phyloP scores from a whole-genome alignment of 2,329 filamentous ascomycete species.

The Trichoderma gracile region DNA sequence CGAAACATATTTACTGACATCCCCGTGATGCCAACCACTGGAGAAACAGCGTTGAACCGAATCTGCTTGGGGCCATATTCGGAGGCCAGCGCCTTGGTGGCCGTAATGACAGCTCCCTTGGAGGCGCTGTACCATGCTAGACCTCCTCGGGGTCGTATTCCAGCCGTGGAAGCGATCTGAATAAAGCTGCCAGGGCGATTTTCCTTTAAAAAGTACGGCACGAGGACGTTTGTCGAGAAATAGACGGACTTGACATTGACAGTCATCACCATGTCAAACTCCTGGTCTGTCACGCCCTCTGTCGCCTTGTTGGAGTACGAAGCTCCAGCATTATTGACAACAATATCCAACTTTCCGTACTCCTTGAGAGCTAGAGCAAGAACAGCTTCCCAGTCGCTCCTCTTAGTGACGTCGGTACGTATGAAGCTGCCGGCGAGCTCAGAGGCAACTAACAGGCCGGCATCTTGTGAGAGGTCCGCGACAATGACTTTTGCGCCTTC shows the following conservation, averaged over 20 bases:
- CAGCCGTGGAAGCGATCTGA: slow-evolving; percentile 66
- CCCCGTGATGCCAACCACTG: slow-evolving; percentile 66
- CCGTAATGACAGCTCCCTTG: slow-evolving; percentile 65
- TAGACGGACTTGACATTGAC: slow-evolving; percentile 71
- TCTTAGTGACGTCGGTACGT: slow-evolving; percentile 52
- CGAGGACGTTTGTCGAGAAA: slow-evolving; percentile 57
- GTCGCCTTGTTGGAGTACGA: slow-evolving; percentile 64
- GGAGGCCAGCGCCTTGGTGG: slow-evolving; percentile 61
- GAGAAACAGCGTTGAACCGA: slow-evolving; percentile 71
- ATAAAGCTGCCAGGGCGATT: slow-evolving; percentile 62
- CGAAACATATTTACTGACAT: slow-evolving; percentile 43
- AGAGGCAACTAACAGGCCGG: slow-evolving; percentile 50
- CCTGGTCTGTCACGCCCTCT: slow-evolving; percentile 61
- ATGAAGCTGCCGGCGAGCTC: slow-evolving; percentile 48
- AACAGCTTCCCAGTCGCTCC: slow-evolving; percentile 54
- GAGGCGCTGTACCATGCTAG: slow-evolving; percentile 71
- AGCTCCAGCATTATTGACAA: slow-evolving; percentile 63
- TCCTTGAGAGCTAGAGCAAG: slow-evolving; percentile 47
- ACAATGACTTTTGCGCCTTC: slow-evolving; percentile 64
- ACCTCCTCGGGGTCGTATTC: slow-evolving; percentile 58
- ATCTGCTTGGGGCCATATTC: slow-evolving; percentile 74
- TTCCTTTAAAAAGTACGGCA: slow-evolving; percentile 61
- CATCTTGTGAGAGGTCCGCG: slow-evolving; percentile 58
- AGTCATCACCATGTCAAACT: slow-evolving; percentile 66
- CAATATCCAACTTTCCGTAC: slow-evolving; percentile 56